Conservation (phyloP, 2,329 filamentous ascomycete genomes). For the Pseudogymnoascus sp. region DNA sequence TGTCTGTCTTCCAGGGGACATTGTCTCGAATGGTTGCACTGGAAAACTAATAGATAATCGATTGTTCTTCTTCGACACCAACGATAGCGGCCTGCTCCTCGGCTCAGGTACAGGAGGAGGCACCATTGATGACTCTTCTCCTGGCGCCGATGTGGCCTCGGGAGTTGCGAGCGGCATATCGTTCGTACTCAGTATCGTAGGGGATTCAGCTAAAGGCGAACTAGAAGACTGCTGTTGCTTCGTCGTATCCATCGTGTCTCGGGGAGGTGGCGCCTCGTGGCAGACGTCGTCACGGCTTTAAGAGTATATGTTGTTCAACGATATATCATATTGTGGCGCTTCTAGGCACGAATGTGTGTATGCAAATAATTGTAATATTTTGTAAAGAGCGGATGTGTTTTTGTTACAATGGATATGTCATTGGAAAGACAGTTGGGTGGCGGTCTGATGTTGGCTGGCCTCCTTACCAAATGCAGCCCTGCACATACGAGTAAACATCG, state of each 20-base stretch:
- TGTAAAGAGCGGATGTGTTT: background rate
- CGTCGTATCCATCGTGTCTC: conserved; percentile 7
- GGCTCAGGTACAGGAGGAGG: conserved; percentile 18
- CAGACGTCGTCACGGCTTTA: background rate
- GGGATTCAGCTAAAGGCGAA: background rate
- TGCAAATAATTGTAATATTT: background rate
- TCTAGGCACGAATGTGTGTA: background rate
- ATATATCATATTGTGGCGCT: conserved; percentile 1
- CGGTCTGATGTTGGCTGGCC: conserved; percentile 7
- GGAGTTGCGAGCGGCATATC: background rate
- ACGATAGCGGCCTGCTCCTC: background rate
- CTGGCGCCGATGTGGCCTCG: background rate
- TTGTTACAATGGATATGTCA: background rate
- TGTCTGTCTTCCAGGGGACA: conserved; percentile 13
- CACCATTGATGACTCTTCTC: conserved; percentile 17
- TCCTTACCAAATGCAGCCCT: conserved; percentile 8
- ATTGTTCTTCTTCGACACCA: conserved; percentile 17
- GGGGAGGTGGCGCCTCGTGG: background rate
- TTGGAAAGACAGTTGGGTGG: conserved; percentile 4
- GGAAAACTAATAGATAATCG: conserved; percentile 29
- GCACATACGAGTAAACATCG: conserved; percentile 4
- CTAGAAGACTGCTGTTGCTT: background rate
- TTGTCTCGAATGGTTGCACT: conserved; percentile 17
- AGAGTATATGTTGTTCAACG: background rate
- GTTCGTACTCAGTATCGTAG: background rate